Base-by-base conservation (phyloP, 164 flowering plant species). In the Cinnamomum micranthum region DNA sequence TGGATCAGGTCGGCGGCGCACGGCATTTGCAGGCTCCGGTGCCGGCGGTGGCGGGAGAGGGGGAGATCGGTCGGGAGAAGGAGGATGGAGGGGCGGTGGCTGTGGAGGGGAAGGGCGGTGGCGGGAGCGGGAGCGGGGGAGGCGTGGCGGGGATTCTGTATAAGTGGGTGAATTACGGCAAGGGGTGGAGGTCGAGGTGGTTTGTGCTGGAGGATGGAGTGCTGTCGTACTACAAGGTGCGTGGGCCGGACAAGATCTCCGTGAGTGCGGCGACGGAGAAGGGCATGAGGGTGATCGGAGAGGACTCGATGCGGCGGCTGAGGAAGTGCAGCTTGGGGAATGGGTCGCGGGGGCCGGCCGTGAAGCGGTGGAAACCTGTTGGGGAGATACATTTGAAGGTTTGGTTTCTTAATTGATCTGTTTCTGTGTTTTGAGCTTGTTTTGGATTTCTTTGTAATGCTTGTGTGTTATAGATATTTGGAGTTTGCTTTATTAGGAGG, bases 381-480 rank as follows among this genome's bases (percentile, higher is more conserved):
- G 98, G 99, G 52, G 98, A 93, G 83, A 82, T 93, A 24, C 99
- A 95, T 78, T 88, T 95, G 84, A 95, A 93, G 98, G 99, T 95
- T 75, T 66, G 77, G 24, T 69, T 24, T 67, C 68, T 75, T 12
- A 3, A 64, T 72, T 69, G 7, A 68, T 64, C 47, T 67, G 24
- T 47, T 55, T 59, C 65, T 58, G 47, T 35, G 19, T 31, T 51
- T 66, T 17, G 5, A 15, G 33, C 7, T 31, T 67, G 35, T 67
- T 31, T 67, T 67, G 33, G 20, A 11, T 67, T 60, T 60, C 22
- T 60, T 65, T 65, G 23, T n/a, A 7, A 65, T 65, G 14, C 31
- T 25, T 12, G 68, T 3, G 31, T 23, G 33, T 20, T 12, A 14
- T 27, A 17, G 47, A 9, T 41, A 41, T 60, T 20, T 6, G 64